A percentile compares a stretch with the other conserved stretches of the same genome.
Evolutionary conservation across 1,284 basidiomycete genomes (phyloP).

Genomic region (Apiotrichum gracile): DNA sequence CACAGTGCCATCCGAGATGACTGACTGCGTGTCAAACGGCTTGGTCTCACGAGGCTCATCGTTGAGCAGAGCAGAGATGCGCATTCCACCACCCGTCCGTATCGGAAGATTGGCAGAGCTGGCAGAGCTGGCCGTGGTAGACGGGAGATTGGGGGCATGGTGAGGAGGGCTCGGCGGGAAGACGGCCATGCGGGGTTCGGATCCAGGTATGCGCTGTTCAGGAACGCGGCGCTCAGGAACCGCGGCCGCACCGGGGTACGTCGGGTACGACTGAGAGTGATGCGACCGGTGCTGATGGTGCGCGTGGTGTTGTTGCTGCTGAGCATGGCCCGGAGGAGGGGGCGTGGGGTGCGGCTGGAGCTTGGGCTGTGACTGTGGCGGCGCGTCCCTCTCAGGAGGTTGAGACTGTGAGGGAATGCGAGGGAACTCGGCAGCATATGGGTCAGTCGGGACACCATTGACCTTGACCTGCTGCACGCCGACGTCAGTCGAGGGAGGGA

Average conservation of each 20-base stretch:
- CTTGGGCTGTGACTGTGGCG: neutral
- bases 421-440: conserved; percentile 9
- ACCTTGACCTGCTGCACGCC: conserved; percentile 18
- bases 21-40: conserved; percentile 24
- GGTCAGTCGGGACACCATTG: conserved; percentile 10
- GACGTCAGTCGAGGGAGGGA: conserved; percentile 9
- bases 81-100: conserved; percentile 33
- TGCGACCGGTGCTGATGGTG: neutral
- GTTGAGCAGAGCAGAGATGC: conserved; percentile 39
- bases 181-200: conserved; percentile 36
- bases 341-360: neutral
- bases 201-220: neutral
- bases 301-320: neutral
- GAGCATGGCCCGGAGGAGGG: neutral
- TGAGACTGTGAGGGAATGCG: neutral
- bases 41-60: conserved; percentile 27
- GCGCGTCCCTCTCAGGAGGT: neutral
- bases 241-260: neutral
- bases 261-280: neutral
- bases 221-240: neutral
- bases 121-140: neutral
- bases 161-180: conserved; percentile 29
- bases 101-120: conserved; percentile 13
- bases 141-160: neutral
- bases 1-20: conserved; percentile 39